Evolutionary conservation across 2,329 filamentous ascomycete species (phyloP), one percentile per base, ranked within the genome.

Genomic region (Pseudogymnoascus destructans): DNA sequence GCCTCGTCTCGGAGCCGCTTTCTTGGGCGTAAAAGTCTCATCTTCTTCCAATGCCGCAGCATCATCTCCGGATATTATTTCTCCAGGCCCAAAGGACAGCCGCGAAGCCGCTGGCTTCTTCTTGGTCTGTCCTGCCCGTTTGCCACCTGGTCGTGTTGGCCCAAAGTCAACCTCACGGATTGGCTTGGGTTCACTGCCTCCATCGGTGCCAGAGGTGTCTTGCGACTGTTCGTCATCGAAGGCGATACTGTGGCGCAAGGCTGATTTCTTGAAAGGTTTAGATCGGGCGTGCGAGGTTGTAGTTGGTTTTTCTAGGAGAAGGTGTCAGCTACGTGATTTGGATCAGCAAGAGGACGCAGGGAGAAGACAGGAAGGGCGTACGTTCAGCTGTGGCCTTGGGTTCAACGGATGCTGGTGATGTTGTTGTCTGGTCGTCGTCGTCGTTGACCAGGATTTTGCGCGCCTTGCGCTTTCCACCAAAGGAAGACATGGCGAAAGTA

Each of bases 361-460:
- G 64, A 60, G 23, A 49, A 40, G 15, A 58, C 58, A 19, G 30
- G 33, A 36, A 59, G 17, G 38, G 65, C 66, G 66, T 66, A 68
- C 66, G 35, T 38, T 56, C 35, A 27, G 13, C 36, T 59, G 61
- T 59, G 59, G 60, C 64, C 54, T 58, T 52, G 57, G 54, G 59
- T 49, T 63, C 49, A 42, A 56, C 21, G 23, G 58, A 11, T 33
- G 19, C 33, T 42, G 58, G 35, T 15, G 57, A 56, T 36, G 61
- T 57, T 55, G 60, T 64, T 59, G 69, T 66, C 52, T 58, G 63
- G 46, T 84, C 84, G 3, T 87, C 82, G 10, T 84, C 81, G 46
- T 89, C 86, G 40, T 81, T 76, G 0, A 81, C 75, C 52, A 82
- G 85, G 64, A 95, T 87, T 66, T 90, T 86, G 63, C 87, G 85